Conservation (phyloP, 1,139 yeast genomes). For the Yamadazyma conglobata region DNA sequence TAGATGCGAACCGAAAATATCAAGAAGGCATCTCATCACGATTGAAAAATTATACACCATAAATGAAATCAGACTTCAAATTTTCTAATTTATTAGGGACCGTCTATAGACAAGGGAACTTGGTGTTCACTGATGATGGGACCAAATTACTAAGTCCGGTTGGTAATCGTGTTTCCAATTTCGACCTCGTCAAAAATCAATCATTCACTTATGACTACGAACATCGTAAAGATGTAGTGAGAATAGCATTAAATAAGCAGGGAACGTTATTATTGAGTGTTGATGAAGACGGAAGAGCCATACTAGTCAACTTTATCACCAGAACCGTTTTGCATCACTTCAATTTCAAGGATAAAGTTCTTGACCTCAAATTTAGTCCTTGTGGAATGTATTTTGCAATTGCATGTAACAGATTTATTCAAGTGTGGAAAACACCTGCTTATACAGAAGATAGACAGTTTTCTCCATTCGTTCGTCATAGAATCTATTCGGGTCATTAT, state of each 20-base stretch:
- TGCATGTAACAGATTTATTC: constrained; percentile 77
- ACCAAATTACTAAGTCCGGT: constrained; percentile 83
- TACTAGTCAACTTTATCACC: constrained; percentile 77
- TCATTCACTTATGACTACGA: constrained; percentile 91
- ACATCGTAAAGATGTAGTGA: constrained; percentile 78
- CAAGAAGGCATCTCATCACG: constrained; percentile 9
- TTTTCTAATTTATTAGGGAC: constrained; percentile 91
- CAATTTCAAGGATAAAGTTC: constrained; percentile 79
- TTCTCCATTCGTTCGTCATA: constrained; percentile 90
- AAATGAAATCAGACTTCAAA: constrained; percentile 48
- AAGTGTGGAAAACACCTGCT: constrained; percentile 92
- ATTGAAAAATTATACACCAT: constrained; percentile 5
- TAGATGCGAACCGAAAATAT: constrained; percentile 5
- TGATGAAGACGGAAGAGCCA: constrained; percentile 91
- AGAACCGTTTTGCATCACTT: constrained; percentile 92
- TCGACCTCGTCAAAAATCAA: constrained; percentile 78
- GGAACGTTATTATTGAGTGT: constrained; percentile 80
- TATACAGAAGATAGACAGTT: constrained; percentile 75
- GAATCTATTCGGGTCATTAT: constrained; percentile 91
- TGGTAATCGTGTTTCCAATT: constrained; percentile 87
- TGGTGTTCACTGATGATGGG: constrained; percentile 87
- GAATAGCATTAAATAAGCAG: constrained; percentile 80
- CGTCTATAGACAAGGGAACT: constrained; percentile 87
- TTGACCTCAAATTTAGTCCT: constrained; percentile 79
- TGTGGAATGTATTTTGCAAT: constrained; percentile 87